phyloP scores from a whole-genome alignment of 2,329 filamentous ascomycete species.

The Epichloe baconii region DNA sequence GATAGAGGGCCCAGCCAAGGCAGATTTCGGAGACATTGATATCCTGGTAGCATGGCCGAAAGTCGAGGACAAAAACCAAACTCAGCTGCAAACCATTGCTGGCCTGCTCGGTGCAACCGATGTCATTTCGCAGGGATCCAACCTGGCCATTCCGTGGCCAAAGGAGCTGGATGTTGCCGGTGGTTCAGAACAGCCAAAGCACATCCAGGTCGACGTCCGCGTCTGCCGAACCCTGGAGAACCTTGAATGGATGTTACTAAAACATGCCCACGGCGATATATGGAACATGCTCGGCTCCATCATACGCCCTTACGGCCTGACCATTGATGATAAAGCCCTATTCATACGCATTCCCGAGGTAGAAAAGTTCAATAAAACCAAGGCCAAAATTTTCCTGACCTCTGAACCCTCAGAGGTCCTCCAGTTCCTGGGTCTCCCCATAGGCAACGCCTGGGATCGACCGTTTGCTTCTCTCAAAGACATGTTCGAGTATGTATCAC shows the following conservation, averaged over 20 bases:
- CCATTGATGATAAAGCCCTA: conserved; percentile 48
- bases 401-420: conserved; percentile 42
- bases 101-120: conserved; percentile 31
- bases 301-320: conserved; percentile 53
- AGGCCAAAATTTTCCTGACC: conserved; percentile 47
- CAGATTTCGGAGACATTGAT: conserved; percentile 60
- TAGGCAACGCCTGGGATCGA: conserved; percentile 29
- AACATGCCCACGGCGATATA: conserved; percentile 57
- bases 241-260: conserved; percentile 53
- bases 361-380: conserved; percentile 43
- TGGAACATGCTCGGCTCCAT: conserved; percentile 52
- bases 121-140: conserved; percentile 20
- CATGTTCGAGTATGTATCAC: conserved; percentile 48
- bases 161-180: neutral
- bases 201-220: conserved; percentile 58
- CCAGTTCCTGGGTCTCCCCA: conserved; percentile 48
- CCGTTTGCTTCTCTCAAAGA: conserved; percentile 42
- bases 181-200: conserved; percentile 10
- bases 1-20: conserved; percentile 56
- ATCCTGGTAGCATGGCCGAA: conserved; percentile 40
- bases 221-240: conserved; percentile 29
- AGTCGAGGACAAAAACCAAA: conserved; percentile 2
- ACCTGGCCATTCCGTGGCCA: conserved; percentile 46
- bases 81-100: conserved; percentile 20
- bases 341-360: conserved; percentile 56